A percentile compares a stretch with the other conserved stretches of the same genome.
Conservation (phyloP, 495 filamentous ascomycete genomes). For the Oleoguttula mirabilis region DNA sequence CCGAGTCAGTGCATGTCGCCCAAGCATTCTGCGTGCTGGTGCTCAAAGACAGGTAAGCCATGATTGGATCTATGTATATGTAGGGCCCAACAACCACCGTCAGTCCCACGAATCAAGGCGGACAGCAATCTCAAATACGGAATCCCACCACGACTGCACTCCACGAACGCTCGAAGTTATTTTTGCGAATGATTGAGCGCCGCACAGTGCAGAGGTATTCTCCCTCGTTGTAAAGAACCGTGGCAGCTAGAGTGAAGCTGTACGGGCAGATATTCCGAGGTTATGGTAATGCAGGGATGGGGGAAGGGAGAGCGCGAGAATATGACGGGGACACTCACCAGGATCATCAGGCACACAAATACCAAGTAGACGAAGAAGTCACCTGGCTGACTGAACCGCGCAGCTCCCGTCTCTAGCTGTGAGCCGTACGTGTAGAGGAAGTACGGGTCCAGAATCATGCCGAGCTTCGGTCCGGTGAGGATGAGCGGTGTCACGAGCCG, state of each 20-base stretch:
- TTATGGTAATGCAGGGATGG: constrained; percentile 26
- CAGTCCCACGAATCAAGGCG: constrained; percentile 62
- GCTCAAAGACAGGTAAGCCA: no score
- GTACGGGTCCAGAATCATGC: constrained; percentile 71
- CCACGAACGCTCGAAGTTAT: constrained; percentile 51
- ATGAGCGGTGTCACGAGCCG: constrained; percentile 60
- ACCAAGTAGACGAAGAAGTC: constrained; percentile 57
- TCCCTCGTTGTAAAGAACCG: constrained; percentile 98
- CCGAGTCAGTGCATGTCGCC: no score
- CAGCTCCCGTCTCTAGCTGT: constrained; percentile 46
- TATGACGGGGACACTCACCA: constrained; percentile 50
- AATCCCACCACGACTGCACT: constrained; percentile 85
- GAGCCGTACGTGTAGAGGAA: constrained; percentile 60
- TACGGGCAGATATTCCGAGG: constrained; percentile 93
- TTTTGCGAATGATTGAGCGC: constrained; percentile 68
- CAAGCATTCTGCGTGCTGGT: no score
- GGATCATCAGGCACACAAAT: constrained; percentile 46
- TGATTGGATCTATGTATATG: no score
- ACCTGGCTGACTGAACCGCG: constrained; percentile 50
- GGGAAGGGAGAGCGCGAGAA: constrained; percentile 13
- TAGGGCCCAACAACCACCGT: constrained; percentile 47
- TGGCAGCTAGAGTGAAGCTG: constrained; percentile 69
- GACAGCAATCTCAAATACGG: constrained; percentile 65
- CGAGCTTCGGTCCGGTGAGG: constrained; percentile 49
- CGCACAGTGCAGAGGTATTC: constrained; percentile 72